Evolutionary conservation across 768 basidiomycete species (phyloP).

Genomic region (Trametes villosa): DNA sequence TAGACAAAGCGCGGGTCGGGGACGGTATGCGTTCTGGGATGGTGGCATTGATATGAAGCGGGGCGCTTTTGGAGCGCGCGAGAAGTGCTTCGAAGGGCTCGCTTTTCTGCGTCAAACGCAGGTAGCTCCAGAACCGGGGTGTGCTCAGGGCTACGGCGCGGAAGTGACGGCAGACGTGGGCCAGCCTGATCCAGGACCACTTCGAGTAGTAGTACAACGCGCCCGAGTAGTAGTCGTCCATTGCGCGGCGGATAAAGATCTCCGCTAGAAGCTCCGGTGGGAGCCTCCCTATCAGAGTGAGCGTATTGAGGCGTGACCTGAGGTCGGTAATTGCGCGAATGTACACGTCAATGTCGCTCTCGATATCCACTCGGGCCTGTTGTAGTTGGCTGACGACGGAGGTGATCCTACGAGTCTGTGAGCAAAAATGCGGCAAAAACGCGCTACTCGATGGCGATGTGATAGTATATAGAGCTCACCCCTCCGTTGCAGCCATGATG

Average conservation of each 20-base stretch:
- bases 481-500: too few species aligned
- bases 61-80: neutral
- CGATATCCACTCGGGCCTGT: neutral
- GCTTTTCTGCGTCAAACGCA: neutral
- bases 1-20: neutral
- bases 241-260: neutral
- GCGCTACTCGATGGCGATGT: too few species aligned
- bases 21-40: neutral
- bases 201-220: too few species aligned
- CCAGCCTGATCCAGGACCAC: neutral
- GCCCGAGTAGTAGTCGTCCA: neutral
- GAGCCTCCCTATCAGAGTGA: neutral
- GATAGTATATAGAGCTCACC: too few species aligned
- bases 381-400: too few species aligned
- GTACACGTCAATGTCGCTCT: slow-evolving; percentile 1
- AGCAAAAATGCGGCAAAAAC: too few species aligned
- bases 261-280: neutral
- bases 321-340: neutral
- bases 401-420: too few species aligned
- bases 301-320: neutral
- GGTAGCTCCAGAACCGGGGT: neutral
- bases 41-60: neutral
- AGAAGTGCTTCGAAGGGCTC: neutral
- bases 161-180: neutral
- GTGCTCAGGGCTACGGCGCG: neutral